Evolutionary conservation across 208 protist species (phyloP).

Genomic region (Herpetomonas tarakana): DNA sequence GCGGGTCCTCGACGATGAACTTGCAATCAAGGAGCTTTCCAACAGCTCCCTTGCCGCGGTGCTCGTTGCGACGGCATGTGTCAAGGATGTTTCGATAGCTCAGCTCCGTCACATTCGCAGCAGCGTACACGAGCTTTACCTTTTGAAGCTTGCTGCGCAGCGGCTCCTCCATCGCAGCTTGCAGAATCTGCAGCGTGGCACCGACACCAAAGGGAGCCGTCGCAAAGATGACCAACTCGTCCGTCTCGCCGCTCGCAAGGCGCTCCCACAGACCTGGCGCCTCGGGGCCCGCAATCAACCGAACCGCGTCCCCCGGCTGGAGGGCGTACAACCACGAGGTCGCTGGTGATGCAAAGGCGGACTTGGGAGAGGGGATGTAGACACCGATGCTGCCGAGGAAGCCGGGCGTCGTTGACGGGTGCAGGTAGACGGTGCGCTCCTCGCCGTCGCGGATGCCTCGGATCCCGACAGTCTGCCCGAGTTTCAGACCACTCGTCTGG

Average conservation of each 20-base stretch:
- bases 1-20: conserved; percentile 20
- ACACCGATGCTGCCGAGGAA: conserved; percentile 24
- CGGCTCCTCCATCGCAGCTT: conserved; percentile 5
- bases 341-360: not conserved
- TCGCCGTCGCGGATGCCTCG: conserved; percentile 1
- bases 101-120: conserved; percentile 5
- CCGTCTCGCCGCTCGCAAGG: not conserved
- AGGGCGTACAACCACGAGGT: conserved; percentile 18
- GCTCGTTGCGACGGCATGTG: not conserved
- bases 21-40: conserved; percentile 3
- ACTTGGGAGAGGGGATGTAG: conserved; percentile 6
- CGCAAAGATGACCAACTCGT: conserved; percentile 11
- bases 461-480: conserved; percentile 24
- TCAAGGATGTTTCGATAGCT: conserved; percentile 13
- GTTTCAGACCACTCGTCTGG: conserved; percentile 21
- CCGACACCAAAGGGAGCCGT: conserved; percentile 21
- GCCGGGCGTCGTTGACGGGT: conserved; percentile 19
- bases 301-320: conserved; percentile 23
- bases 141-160: not conserved
- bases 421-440: conserved; percentile 12
- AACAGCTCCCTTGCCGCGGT: not conserved
- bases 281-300: conserved; percentile 13
- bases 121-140: conserved; percentile 12
- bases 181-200: conserved; percentile 27
- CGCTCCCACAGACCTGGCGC: not conserved